Conservation (phyloP, 805 yeast species). For the Yarrowia sp. region DNA sequence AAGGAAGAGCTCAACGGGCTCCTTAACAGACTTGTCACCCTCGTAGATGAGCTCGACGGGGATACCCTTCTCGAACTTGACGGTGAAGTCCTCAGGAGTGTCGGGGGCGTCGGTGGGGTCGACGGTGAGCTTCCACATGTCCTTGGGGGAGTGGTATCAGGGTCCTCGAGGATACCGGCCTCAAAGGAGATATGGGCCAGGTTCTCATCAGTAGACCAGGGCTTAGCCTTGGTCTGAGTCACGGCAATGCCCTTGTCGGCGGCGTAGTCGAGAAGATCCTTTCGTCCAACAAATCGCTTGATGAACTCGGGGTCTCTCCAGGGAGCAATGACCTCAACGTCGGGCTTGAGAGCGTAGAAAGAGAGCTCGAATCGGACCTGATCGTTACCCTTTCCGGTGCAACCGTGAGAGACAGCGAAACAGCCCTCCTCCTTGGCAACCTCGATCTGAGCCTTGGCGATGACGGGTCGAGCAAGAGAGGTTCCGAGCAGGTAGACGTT, state of each 20-base stretch:
- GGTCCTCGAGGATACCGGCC: conserved; percentile 99
- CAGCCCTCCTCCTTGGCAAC: conserved; percentile 98
- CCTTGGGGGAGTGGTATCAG: conserved; percentile 99
- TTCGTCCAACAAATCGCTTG: conserved; percentile 96
- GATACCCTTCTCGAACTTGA: conserved; percentile 79
- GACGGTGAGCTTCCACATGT: conserved; percentile 98
- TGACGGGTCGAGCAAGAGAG: conserved; percentile 97
- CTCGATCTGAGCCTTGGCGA: conserved; percentile 95
- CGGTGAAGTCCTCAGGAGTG: conserved; percentile 81
- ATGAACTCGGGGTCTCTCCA: conserved; percentile 98
- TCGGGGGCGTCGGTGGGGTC: conserved; percentile 96
- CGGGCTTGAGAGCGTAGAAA: conserved; percentile 97
- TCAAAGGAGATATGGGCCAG: conserved; percentile 98
- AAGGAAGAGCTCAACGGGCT: conserved; percentile 86
- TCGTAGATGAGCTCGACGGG: conserved; percentile 75
- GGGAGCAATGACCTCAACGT: conserved; percentile 94
- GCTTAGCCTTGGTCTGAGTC: conserved; percentile 96
- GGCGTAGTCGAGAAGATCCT: conserved; percentile 91
- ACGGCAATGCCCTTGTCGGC: conserved; percentile 90
- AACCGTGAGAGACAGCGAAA: conserved; percentile 97
- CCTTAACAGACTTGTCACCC: conserved; percentile 62
- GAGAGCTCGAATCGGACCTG: conserved; percentile 97
- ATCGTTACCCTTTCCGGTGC: conserved; percentile 99
- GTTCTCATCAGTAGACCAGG: conserved; percentile 99
- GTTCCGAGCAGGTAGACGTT: conserved; percentile 96